Conservation (phyloP, 1,284 basidiomycete species). For the Moniliella sp. region DNA sequence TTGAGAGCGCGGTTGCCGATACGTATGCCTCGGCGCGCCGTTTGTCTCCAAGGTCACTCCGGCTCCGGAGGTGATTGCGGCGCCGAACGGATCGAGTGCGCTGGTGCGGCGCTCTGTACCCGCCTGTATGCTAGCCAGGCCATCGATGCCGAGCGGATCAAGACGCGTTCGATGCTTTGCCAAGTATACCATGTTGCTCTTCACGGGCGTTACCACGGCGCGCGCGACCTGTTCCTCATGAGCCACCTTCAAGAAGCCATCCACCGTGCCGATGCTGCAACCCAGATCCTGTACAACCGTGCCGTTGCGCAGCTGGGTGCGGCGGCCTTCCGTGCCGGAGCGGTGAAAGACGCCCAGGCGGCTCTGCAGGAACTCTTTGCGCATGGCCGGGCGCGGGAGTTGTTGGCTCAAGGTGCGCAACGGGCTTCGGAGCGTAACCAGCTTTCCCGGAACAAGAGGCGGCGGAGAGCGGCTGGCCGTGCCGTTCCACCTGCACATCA, state of each 20-base stretch:
- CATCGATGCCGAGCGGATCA: constrained; percentile 58
- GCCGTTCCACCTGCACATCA: constrained; percentile 99
- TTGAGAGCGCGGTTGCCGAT: constrained; percentile 44
- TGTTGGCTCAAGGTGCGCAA: constrained; percentile 86
- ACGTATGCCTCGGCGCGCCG: constrained; percentile 4
- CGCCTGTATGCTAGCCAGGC: constrained; percentile 65
- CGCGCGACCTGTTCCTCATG: constrained; percentile 95
- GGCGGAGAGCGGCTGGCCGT: constrained; percentile 78
- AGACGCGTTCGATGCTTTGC: constrained; percentile 85
- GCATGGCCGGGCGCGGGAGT: constrained; percentile 79
- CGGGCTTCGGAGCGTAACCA: constrained; percentile 56
- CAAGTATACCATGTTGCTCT: constrained; percentile 88
- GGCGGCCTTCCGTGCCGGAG: constrained; percentile 80
- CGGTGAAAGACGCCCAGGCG: constrained; percentile 78
- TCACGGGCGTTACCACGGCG: constrained; percentile 85
- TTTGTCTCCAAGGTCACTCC: constrained; percentile 31
- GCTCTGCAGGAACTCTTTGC: constrained; percentile 88
- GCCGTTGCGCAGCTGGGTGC: constrained; percentile 89
- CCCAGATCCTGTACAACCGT: constrained; percentile 94
- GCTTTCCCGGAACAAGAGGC: constrained; percentile 87
- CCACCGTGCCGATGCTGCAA: constrained; percentile 79
- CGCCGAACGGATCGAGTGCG: constrained; percentile 38
- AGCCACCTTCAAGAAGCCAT: constrained; percentile 92
- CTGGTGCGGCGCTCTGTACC: constrained; percentile 77
- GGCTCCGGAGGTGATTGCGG: constrained; percentile 13